These are phyloP conservation scores for Linnemannia zychae DNA, from an alignment of 192 early-diverging fungal genomes.

Conservation along the genomic window DNA sequence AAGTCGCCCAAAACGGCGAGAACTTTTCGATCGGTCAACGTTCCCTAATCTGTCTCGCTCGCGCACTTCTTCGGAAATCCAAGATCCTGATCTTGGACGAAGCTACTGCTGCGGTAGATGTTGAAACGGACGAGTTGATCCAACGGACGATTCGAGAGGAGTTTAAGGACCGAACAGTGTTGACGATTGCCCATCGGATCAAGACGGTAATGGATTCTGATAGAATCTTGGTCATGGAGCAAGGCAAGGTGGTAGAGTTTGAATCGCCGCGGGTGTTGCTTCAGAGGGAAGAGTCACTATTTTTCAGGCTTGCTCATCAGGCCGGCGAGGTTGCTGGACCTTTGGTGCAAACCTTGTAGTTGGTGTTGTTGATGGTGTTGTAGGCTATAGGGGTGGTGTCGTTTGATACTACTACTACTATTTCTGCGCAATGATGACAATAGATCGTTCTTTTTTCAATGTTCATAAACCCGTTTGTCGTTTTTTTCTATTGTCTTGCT, in stretches of 20 bases:
- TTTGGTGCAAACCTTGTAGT: not conserved
- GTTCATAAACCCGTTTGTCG: not conserved
- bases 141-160: conserved; percentile 85
- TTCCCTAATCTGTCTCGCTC: conserved; percentile 85
- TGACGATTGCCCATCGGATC: conserved; percentile 92
- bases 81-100: conserved; percentile 63
- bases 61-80: conserved; percentile 79
- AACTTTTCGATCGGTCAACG: conserved; percentile 87
- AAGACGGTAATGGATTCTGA: conserved; percentile 89
- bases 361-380: not conserved
- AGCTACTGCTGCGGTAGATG: conserved; percentile 76
- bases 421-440: too few species aligned
- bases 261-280: conserved; percentile 37
- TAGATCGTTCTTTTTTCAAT: not conserved
- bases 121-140: conserved; percentile 86
- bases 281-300: conserved; percentile 27
- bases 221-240: conserved; percentile 78
- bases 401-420: not conserved
- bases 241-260: conserved; percentile 80
- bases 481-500: not conserved
- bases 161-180: conserved; percentile 81
- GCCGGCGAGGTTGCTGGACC: conserved; percentile 19
- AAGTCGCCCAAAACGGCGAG: conserved; percentile 75
- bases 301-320: conserved; percentile 34
- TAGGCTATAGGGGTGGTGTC: not conserved